Base-by-base conservation (phyloP, 768 basidiomycete genomes). In the Macrocybe gigantea region DNA sequence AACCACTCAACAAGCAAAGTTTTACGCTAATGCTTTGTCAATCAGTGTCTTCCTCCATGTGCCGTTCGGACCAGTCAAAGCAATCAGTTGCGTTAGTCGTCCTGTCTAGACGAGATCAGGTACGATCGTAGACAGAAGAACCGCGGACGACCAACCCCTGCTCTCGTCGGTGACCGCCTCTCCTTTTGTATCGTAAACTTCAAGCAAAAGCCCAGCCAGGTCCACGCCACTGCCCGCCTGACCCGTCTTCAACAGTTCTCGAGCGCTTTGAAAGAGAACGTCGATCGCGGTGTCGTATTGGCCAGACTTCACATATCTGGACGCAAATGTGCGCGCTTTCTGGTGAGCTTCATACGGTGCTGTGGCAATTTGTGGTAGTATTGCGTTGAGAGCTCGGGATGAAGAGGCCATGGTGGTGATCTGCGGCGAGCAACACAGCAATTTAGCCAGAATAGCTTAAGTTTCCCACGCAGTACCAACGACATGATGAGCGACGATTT, bases 261-360 rank as follows among this genome's bases (percentile, higher is more conserved):
- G 76, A 1, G 93, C 85, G 38, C 84, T 85, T 59, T 93, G 88
- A 67, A 96, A 97, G 43, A 97, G 80, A 5, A 98, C 88, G 64
- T 94, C 87, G 65, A 93, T 88, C 12, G 96, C 94, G 10, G 84
- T 84, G 59, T 85, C 84, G 60, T 85, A 84, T 55, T 94, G 86
- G 2, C 72, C 73, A 3, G 88, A 79, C 70, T 93, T 92, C 44
- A 75, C 72, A 63, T 91, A 91, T 57, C 94, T 78, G 3, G 93
- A 84, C 5, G 92, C 92, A 54, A 95, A 96, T 12, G 94, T 97
- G 29, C 95, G 81, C 7, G 93, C 92, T 67, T 97, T 97, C 65
- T 97, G 94, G 58, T 97, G 95, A 0, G 94, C 94, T 52, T 93
- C 91, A 64, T 96, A 96, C 33, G 93, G 90, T 7, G 84, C 79